Conservation (phyloP, 345 rosid species). For the Lenwebbia sp. region DNA sequence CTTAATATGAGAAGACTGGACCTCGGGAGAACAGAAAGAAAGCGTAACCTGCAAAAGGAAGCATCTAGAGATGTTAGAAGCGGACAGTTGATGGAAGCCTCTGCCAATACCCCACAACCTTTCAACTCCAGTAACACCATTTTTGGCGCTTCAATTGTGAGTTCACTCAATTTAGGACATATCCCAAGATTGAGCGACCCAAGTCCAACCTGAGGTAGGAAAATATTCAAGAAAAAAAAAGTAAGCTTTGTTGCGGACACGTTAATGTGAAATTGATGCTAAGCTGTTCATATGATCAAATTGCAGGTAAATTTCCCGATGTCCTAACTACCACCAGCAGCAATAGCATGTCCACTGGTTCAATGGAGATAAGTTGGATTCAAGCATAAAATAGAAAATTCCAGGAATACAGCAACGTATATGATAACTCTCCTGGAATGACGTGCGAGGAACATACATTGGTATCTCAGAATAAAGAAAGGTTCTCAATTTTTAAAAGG, state of each 20-base stretch:
- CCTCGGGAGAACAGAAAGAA: neutral
- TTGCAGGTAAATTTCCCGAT: neutral
- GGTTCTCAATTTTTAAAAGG: neutral
- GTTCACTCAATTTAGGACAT: conserved; percentile 76
- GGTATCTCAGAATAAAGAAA: neutral
- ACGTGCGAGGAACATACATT: neutral
- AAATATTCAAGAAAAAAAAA: neutral
- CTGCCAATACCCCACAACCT: conserved; percentile 89
- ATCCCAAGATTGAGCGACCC: conserved; percentile 86
- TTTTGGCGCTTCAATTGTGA: conserved; percentile 62
- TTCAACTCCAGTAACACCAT: conserved; percentile 90
- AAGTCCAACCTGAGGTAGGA: conserved; percentile 58
- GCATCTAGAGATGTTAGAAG: conserved; percentile 81
- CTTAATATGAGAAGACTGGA: neutral
- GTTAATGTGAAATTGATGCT: neutral
- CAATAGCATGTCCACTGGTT: neutral
- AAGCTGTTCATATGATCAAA: neutral
- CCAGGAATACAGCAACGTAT: neutral
- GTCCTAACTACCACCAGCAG: neutral
- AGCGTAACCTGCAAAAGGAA: conserved; percentile 80
- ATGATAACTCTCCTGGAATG: neutral
- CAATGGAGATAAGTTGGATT: neutral
- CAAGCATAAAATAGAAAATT: neutral
- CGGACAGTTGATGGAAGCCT: conserved; percentile 77
- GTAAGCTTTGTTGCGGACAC: neutral